Percentiles rank a stretch among this genome's conserved stretches.
Conservation (phyloP, 2,329 filamentous ascomycete species). For the Trichophyton simii region DNA sequence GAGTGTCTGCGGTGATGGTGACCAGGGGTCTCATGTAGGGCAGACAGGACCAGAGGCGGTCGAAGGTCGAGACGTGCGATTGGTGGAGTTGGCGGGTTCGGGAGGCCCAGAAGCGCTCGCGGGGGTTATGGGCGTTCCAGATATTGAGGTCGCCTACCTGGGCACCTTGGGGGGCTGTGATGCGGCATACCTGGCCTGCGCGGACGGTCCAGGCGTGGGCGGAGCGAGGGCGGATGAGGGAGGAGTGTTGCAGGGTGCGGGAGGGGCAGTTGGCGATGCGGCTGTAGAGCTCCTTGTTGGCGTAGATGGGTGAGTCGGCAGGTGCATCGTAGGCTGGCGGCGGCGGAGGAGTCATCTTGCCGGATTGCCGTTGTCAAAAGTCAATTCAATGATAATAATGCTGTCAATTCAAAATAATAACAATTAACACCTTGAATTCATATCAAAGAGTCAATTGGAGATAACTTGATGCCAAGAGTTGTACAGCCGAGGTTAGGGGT, state of each 20-base stretch:
- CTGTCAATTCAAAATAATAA: too few relatives aligned
- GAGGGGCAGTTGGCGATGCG: constrained; percentile 27
- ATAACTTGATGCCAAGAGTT: too few relatives aligned
- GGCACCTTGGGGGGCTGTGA: constrained; percentile 63
- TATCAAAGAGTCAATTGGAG: too few relatives aligned
- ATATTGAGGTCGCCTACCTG: constrained; percentile 78
- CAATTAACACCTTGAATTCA: too few relatives aligned
- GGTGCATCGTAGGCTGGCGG: constrained; percentile 30
- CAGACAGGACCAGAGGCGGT: constrained; percentile 65
- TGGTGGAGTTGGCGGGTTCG: constrained; percentile 68
- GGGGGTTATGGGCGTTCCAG: constrained; percentile 63
- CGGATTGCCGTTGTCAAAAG: too few relatives aligned
- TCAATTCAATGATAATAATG: too few relatives aligned
- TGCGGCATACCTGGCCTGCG: constrained; percentile 54
- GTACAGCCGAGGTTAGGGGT: too few relatives aligned
- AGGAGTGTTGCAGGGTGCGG: constrained; percentile 31
- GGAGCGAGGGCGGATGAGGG: constrained; percentile 59
- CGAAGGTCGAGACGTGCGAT: constrained; percentile 57
- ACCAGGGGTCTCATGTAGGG: constrained; percentile 64
- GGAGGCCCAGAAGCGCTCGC: constrained; percentile 71
- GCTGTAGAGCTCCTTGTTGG: constrained; percentile 25
- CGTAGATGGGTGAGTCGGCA: constrained; percentile 25
- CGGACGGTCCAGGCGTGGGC: constrained; percentile 61
- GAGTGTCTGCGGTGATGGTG: constrained; percentile 57
- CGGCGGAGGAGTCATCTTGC: constrained; percentile 20